phyloP scores from a whole-genome alignment of 257 asterid genomes.

The Solanum pinnatisectum region DNA sequence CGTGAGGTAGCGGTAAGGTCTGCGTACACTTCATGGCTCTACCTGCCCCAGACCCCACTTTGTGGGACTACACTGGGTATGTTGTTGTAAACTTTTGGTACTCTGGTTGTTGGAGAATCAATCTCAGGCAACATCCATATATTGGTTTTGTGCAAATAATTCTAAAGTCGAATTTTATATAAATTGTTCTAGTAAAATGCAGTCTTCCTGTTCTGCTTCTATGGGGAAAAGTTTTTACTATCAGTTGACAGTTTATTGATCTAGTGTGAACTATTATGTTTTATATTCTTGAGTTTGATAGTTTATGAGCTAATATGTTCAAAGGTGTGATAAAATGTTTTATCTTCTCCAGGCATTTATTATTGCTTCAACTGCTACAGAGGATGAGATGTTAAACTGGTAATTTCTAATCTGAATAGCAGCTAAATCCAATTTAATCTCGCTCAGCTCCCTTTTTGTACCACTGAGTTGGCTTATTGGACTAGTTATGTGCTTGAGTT shows the following conservation, averaged over 20 bases:
- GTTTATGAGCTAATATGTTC: background rate
- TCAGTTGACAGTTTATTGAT: background rate
- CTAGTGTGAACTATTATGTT: background rate
- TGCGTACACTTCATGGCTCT: background rate
- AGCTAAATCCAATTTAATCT: background rate
- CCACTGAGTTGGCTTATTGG: background rate
- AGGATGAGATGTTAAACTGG: conserved; percentile 96
- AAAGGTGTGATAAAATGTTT: background rate
- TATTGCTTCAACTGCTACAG: conserved; percentile 96
- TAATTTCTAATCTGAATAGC: conserved; percentile 14
- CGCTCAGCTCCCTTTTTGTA: background rate
- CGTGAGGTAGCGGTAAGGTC: background rate
- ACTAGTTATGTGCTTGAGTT: background rate
- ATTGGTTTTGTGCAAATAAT: background rate
- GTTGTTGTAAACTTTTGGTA: background rate
- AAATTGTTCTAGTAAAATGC: background rate
- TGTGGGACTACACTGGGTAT: background rate
- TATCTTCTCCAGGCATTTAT: conserved; percentile 70
- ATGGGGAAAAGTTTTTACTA: background rate
- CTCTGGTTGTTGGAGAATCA: background rate
- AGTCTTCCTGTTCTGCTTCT: background rate
- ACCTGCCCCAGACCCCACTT: background rate
- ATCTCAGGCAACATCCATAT: background rate
- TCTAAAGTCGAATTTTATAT: background rate
- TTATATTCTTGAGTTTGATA: background rate